phyloP scores from a whole-genome alignment of 331 rosid species.

The Cydonia oblonga region DNA sequence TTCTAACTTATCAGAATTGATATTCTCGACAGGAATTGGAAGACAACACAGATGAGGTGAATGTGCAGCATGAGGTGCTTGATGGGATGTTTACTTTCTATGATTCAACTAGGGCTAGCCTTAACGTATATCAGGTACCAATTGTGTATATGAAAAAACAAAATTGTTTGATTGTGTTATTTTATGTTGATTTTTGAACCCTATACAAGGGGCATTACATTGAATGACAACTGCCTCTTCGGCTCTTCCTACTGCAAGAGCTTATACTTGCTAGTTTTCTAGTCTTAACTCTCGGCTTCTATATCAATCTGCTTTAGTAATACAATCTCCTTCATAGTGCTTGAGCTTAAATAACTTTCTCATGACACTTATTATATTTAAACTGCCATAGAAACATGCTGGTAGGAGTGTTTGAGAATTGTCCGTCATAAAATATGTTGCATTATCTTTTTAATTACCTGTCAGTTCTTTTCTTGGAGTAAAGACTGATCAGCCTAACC shows the following conservation, averaged over 20 bases:
- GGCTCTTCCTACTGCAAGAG: too few relatives aligned
- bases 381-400: too few relatives aligned
- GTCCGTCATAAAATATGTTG: too few relatives aligned
- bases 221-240: too few relatives aligned
- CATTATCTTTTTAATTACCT: not conserved
- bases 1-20: conserved; percentile 1
- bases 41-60: conserved; percentile 73
- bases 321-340: too few relatives aligned
- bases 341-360: too few relatives aligned
- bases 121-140: conserved; percentile 78
- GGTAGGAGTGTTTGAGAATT: too few relatives aligned
- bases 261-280: too few relatives aligned
- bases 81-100: conserved; percentile 90
- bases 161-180: conserved; percentile 28
- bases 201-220: too few relatives aligned
- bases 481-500: not conserved
- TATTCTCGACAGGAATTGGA: conserved; percentile 59
- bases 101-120: conserved; percentile 56
- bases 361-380: too few relatives aligned
- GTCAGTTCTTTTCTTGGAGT: not conserved
- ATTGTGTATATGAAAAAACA: not conserved
- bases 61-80: conserved; percentile 68
- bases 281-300: too few relatives aligned
- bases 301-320: too few relatives aligned
- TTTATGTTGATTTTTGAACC: not conserved